Percentiles rank a stretch among this genome's conserved stretches.
phyloP scores from a whole-genome alignment of 2,329 filamentous ascomycete species.

The Apiospora hydei region DNA sequence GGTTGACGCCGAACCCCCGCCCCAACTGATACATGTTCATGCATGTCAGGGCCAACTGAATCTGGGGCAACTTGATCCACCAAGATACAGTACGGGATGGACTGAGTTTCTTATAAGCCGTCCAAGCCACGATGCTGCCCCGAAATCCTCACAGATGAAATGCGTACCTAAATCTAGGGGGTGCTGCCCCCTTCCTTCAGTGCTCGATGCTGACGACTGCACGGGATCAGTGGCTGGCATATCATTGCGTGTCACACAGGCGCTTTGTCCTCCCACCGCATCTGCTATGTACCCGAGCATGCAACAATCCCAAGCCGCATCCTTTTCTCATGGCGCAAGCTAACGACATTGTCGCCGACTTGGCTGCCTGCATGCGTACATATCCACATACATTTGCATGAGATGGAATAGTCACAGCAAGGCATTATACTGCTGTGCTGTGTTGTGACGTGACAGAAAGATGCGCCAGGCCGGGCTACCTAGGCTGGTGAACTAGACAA shows the following conservation, averaged over 20 bases:
- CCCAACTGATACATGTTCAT: background rate
- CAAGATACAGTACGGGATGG: background rate
- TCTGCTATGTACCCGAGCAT: background rate
- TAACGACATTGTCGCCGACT: background rate
- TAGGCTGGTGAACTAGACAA: too few species aligned
- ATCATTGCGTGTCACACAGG: background rate
- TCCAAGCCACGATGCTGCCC: background rate
- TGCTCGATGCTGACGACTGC: background rate
- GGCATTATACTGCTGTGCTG: background rate
- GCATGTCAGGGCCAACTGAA: background rate
- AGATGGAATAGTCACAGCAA: background rate
- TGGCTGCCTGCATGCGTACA: background rate
- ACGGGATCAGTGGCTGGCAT: background rate
- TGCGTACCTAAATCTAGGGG: background rate
- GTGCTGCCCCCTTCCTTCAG: background rate
- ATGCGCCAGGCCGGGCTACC: background rate
- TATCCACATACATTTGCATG: background rate
- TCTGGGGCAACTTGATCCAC: background rate
- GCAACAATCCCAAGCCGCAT: background rate
- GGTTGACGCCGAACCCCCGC: background rate
- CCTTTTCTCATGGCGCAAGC: background rate
- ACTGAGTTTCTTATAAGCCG: background rate
- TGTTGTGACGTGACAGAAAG: background rate
- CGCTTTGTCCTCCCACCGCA: background rate
- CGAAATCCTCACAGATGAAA: slow-evolving; percentile 10